Evolutionary conservation across 176 grass and related monocot species (phyloP), one percentile per base, ranked within the genome.

Genomic region (Eremochloa ophiuroides): DNA sequence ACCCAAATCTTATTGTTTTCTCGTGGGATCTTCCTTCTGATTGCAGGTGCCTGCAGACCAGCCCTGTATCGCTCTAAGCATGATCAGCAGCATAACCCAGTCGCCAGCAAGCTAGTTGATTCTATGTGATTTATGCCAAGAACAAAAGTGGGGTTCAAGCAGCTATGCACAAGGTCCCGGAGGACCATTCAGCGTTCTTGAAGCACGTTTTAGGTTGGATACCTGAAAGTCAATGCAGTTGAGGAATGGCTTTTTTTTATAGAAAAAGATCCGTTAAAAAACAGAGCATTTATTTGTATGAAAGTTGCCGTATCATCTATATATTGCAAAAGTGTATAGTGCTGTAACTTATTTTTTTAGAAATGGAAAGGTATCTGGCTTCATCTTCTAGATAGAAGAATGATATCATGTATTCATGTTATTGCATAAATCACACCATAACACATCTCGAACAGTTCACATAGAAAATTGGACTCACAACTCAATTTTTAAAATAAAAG

Each of bases 31-130:
- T 67, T 16, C 68, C 60, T 25, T 81, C 71, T 79, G 41, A 58
- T 85, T 84, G 46, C 87, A 97, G 90, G 90, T 93, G 28, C 85
- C 90, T 46, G 81, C 72, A 40, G 88, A 93, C 69, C 86, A 92
- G 71, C 90, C 88, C 23, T 97, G 90, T 62, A 88, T 93, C 23
- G 83, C 91, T 17, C 66, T 91, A n/a, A 84, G 70, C 59, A 86
- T 93, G 85, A 71, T 97, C 39, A 27, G 79, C 22, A 74, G 70
- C 77, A 93, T 90, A 34, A 93, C 86, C 61, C 80, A 91, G 12
- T 91, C 93, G 55, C 90, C 84, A 18, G 91, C 88, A 27, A 63
- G 63, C 48, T 87, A 61, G 33, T 16, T 29, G 41, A n/a, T 23
- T 64, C 55, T 46, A 5, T 48, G 69, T 46, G 16, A 31, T 72